Percentiles rank a stretch among this genome's conserved stretches.
Conservation (phyloP, 768 basidiomycete genomes). For the Coprinellus micaceus region DNA sequence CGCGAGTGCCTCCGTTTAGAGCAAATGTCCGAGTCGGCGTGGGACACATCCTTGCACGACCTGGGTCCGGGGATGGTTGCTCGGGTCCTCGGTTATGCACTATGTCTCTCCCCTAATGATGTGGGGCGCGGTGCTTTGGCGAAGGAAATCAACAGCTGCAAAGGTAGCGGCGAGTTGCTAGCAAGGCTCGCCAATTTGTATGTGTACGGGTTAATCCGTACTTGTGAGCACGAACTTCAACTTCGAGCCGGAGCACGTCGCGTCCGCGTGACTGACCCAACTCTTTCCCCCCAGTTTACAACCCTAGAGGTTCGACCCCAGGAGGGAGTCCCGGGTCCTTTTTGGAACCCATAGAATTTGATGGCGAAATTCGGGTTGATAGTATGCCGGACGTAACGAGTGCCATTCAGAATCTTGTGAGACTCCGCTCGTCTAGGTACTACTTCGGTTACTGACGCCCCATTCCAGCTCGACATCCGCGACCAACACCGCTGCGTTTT, state of each 20-base stretch:
- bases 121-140: neutral
- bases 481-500: neutral
- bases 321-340: neutral
- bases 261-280: neutral
- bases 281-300: conserved; percentile 3
- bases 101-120: conserved; percentile 1
- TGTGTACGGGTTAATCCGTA: conserved; percentile 6
- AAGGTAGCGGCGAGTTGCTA: conserved; percentile 3
- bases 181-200: conserved; percentile 8
- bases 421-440: neutral
- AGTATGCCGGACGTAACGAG: neutral
- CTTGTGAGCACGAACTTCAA: conserved; percentile 7
- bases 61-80: neutral
- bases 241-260: too few relatives aligned
- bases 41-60: too few relatives aligned
- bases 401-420: neutral
- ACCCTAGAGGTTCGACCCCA: conserved; percentile 5
- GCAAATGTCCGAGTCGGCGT: too few relatives aligned
- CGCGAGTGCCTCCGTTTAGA: too few relatives aligned
- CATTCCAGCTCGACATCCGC: conserved; percentile 1
- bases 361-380: too few relatives aligned
- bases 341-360: neutral
- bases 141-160: conserved; percentile 3
- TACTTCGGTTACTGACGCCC: neutral
- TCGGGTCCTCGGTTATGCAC: conserved; percentile 5